Base-by-base conservation (phyloP, 352 stramenopile genomes). In the Phytophthora meadii region DNA sequence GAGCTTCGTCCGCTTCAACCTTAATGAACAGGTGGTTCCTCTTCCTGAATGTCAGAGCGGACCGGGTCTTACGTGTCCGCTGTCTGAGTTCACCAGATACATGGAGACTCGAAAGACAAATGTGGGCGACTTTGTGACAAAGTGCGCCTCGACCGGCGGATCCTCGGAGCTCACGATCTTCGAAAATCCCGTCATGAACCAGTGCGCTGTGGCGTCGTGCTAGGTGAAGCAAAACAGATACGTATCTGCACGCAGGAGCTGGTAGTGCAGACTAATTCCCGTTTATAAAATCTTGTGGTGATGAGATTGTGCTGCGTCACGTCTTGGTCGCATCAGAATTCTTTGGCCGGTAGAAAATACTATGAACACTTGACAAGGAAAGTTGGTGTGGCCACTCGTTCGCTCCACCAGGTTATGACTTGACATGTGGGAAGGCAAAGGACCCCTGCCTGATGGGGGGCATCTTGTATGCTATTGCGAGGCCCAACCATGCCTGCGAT, bases 21-120 rank as follows among this genome's bases (percentile, higher is more conserved):
- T 85, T 45, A 88, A 85, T 56, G 74, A 84, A 24, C 76, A 80
- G 27, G 63, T 79, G n/a, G 70, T 82, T 15, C 64, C 76, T n/a
- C 68, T 84, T 14, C 54, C 55, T 1, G 71, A 57, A 28, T 88
- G 76, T 61, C 65, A 84, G 54, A 76, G 59, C 15, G 79, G 79
- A 27, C 79, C 79, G 0, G 79, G 79, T 2, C 65, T 84, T 44
- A 82, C 79, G 34, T 88, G 79, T 25, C 67, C 76, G 6, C 39
- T 88, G 4, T 64, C 72, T 36, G 60, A 82, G 27, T 85, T 76
- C 54, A 45, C 68, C 15, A 17, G 72, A 52, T 75, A 80, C 47
- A 82, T 88, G 62, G 61, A 62, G 17, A 37, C 50, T 34, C 69
- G 76, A 44, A 70, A 79, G 45, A 40, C 62, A 3, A 49, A 74